Evolutionary conservation across 371 early-diverging fungal genomes (phyloP).

Genomic region (Apophysomyces ossiformis): DNA sequence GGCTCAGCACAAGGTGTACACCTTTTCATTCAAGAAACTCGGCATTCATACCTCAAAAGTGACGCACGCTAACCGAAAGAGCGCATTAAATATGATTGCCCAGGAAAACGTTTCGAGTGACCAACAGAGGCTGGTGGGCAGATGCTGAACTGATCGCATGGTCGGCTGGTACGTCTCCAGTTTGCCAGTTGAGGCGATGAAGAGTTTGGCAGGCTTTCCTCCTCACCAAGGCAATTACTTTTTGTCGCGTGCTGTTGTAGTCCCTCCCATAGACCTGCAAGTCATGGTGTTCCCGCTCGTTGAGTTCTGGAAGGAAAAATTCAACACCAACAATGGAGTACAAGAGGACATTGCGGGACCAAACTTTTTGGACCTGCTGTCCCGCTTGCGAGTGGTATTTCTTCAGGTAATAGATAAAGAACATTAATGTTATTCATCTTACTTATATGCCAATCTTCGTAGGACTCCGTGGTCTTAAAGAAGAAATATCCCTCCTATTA

Average conservation of each 20-base stretch:
- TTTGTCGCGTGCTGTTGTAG: neutral
- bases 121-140: conserved; percentile 12
- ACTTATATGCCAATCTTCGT: too few relatives aligned
- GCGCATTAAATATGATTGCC: conserved; percentile 15
- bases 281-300: conserved; percentile 10
- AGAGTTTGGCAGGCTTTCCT: conserved; percentile 17
- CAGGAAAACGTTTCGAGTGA: conserved; percentile 10
- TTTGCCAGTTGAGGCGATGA: conserved; percentile 12
- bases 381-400: neutral
- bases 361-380: conserved; percentile 12
- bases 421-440: too few relatives aligned
- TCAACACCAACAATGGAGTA: neutral
- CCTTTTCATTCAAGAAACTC: neutral
- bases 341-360: conserved; percentile 21
- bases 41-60: conserved; percentile 13
- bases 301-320: conserved; percentile 15
- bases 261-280: conserved; percentile 4
- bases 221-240: conserved; percentile 1
- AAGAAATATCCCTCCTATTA: conserved; percentile 17
- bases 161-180: conserved; percentile 15
- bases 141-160: conserved; percentile 18
- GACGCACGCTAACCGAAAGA: conserved; percentile 15
- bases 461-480: neutral
- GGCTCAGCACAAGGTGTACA: conserved; percentile 5
- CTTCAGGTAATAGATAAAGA: too few relatives aligned